These are phyloP conservation scores for Symbiodinium natans DNA, from an alignment of 73 alveolate species.

Conservation along the genomic window DNA sequence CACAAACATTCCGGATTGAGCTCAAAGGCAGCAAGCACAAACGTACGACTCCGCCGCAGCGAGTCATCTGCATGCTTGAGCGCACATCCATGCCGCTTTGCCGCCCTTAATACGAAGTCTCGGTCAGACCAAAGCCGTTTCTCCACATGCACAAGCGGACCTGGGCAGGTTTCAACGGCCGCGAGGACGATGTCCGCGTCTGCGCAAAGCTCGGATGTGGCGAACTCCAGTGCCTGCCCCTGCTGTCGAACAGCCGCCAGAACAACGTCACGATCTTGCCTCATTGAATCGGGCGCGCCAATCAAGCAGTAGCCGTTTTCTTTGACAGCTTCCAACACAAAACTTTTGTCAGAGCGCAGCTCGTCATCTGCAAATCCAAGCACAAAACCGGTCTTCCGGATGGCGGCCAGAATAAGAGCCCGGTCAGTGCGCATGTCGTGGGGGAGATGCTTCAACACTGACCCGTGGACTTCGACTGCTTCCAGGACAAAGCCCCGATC, in stretches of 20 bases:
- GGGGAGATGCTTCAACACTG: conserved; percentile 73
- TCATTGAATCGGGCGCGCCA: conserved; percentile 47
- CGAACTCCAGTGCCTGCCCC: conserved; percentile 65
- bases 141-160: conserved; percentile 56
- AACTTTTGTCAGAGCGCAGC: conserved; percentile 24
- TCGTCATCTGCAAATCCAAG: conserved; percentile 72
- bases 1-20: conserved; percentile 70
- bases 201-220: conserved; percentile 58
- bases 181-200: conserved; percentile 52
- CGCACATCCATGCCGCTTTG: conserved; percentile 35
- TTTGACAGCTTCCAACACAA: conserved; percentile 57
- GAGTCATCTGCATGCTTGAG: conserved; percentile 40
- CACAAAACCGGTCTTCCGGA: conserved; percentile 46
- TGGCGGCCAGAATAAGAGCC: conserved; percentile 47
- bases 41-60: conserved; percentile 31
- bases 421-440: conserved; percentile 31
- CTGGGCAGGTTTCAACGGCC: conserved; percentile 32
- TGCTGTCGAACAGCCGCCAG: conserved; percentile 60
- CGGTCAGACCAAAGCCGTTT: conserved; percentile 28
- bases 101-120: conserved; percentile 31
- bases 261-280: conserved; percentile 39
- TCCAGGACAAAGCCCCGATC: conserved; percentile 35
- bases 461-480: conserved; percentile 41
- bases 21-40: conserved; percentile 58
- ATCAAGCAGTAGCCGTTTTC: conserved; percentile 54